Conservation (phyloP, 352 stramenopile species). For the Globisporangium alternatum region DNA sequence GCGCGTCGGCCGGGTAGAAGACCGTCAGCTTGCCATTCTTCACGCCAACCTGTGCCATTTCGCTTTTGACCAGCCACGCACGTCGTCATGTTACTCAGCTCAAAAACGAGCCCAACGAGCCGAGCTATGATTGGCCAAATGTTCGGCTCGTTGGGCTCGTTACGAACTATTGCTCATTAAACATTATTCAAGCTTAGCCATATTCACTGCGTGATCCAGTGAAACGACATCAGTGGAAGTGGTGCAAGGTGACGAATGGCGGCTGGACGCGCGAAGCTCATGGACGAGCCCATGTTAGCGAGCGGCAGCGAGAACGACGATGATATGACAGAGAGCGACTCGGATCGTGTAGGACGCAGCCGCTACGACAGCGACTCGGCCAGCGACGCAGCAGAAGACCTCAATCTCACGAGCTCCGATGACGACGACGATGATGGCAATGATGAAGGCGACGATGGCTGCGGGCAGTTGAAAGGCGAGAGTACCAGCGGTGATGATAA, state of each 20-base stretch:
- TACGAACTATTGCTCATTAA: too few species aligned
- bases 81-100: neutral
- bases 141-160: too few species aligned
- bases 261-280: conserved; percentile 2
- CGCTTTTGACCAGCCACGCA: neutral
- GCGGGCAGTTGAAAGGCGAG: neutral
- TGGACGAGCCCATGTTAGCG: conserved; percentile 8
- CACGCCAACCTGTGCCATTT: conserved; percentile 44
- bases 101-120: too few species aligned
- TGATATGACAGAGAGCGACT: conserved; percentile 29
- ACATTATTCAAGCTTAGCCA: too few species aligned
- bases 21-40: conserved; percentile 56
- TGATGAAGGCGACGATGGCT: neutral
- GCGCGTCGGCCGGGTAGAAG: conserved; percentile 28
- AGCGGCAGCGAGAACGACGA: conserved; percentile 3
- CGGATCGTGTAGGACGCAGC: neutral
- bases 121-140: too few species aligned
- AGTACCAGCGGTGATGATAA: neutral
- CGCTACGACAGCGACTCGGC: conserved; percentile 19
- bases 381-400: conserved; percentile 14
- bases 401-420: conserved; percentile 7
- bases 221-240: neutral
- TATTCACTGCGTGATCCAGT: neutral
- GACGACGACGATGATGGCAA: conserved; percentile 14
- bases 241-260: conserved; percentile 1